Percentiles rank a stretch among this genome's conserved stretches.
phyloP scores from a whole-genome alignment of 805 yeast genomes.

The Kodamaea leandrae region DNA sequence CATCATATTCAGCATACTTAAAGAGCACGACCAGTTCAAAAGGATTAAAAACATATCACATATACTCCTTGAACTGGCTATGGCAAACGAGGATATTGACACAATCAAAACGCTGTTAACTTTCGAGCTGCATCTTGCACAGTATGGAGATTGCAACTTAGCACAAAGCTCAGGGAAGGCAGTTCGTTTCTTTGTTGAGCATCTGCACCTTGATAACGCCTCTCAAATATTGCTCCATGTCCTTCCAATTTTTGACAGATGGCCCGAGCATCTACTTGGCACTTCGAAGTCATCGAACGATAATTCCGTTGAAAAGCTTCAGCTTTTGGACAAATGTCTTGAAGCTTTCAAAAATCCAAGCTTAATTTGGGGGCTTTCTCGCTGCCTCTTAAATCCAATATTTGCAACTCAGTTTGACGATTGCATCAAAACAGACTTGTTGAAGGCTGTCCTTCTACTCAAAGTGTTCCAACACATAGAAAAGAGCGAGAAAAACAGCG shows the following conservation, averaged over 20 bases:
- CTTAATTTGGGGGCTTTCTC: neutral
- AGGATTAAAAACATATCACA: conserved; percentile 48
- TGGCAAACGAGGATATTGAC: neutral
- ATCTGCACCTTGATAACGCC: neutral
- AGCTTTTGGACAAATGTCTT: neutral
- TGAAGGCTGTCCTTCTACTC: conserved; percentile 7
- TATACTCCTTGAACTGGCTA: conserved; percentile 41
- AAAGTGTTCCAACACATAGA: conserved; percentile 13
- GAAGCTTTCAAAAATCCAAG: neutral
- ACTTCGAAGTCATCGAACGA: neutral
- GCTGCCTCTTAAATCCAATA: conserved; percentile 5
- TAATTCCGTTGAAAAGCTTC: neutral
- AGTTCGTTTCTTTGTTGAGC: neutral
- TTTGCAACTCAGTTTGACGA: conserved; percentile 8
- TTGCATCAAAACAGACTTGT: neutral
- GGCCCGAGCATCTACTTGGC: neutral
- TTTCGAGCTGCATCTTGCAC: conserved; percentile 1
- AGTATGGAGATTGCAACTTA: conserved; percentile 12
- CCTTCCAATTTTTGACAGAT: neutral
- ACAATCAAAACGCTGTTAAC: neutral
- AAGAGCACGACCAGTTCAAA: conserved; percentile 29
- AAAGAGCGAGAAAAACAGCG: conserved; percentile 15
- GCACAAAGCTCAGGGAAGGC: conserved; percentile 4
- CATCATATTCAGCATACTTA: conserved; percentile 11
- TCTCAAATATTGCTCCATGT: neutral